Evolutionary conservation across 768 basidiomycete genomes (phyloP).

Genomic region (Tulasnella sp.): DNA sequence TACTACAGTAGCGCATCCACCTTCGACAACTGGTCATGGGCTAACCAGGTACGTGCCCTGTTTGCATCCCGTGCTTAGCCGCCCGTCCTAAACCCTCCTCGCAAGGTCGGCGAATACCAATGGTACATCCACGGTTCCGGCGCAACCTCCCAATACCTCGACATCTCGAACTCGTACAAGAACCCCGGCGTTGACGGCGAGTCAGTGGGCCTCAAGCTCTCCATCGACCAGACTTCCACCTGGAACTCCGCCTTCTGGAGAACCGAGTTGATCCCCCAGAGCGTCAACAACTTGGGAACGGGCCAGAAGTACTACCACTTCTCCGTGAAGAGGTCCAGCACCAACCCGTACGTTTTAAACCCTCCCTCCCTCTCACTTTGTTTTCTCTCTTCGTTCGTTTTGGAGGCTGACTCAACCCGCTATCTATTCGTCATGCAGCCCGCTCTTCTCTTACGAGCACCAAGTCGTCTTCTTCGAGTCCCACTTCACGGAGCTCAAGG

Average conservation of each 20-base stretch:
- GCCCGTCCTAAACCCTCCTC: neutral
- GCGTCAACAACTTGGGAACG: conserved; percentile 51
- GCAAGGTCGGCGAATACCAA: conserved; percentile 32
- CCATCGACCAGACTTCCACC: conserved; percentile 38
- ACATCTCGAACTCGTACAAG: conserved; percentile 49
- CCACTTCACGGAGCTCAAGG: conserved; percentile 63
- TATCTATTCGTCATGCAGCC: too few species aligned
- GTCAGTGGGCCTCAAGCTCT: conserved; percentile 49
- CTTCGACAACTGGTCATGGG: conserved; percentile 48
- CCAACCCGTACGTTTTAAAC: conserved; percentile 43
- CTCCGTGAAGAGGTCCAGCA: conserved; percentile 48
- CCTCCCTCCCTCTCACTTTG: conserved; percentile 3
- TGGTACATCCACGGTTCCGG: conserved; percentile 52
- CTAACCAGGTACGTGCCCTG: conserved; percentile 49
- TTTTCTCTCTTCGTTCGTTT: neutral
- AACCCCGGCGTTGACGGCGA: conserved; percentile 55
- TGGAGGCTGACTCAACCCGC: too few species aligned
- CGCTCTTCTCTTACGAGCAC: conserved; percentile 53
- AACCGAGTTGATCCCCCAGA: conserved; percentile 41
- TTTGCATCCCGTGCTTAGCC: neutral
- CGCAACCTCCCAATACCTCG: conserved; percentile 52
- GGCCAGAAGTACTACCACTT: conserved; percentile 62
- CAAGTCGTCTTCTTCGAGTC: conserved; percentile 52
- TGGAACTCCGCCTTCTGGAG: conserved; percentile 23
- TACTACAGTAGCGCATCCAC: conserved; percentile 3